Evolutionary conservation across 1,139 yeast genomes (phyloP).

Genomic region (Sugiyamaella sp.): DNA sequence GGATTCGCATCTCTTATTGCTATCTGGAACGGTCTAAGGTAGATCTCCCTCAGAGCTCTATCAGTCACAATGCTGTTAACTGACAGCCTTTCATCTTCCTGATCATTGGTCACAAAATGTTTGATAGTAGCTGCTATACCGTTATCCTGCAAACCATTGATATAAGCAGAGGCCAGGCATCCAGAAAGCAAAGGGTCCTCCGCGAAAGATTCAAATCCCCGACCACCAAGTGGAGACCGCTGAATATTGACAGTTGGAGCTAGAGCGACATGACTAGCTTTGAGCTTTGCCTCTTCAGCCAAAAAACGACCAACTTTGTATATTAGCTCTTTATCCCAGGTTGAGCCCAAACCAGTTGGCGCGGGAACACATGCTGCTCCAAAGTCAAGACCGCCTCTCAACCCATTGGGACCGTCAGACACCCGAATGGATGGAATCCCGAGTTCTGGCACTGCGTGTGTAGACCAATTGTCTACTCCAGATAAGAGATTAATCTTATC

Average conservation of each 20-base stretch:
- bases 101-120: constrained; percentile 63
- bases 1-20: constrained; percentile 57
- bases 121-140: constrained; percentile 60
- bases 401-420: constrained; percentile 60
- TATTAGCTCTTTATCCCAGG: constrained; percentile 50
- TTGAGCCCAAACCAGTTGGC: constrained; percentile 51
- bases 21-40: constrained; percentile 62
- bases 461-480: constrained; percentile 51
- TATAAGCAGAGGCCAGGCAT: constrained; percentile 50
- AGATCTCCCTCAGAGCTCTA: constrained; percentile 63
- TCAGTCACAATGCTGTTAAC: constrained; percentile 55
- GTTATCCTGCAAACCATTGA: constrained; percentile 57
- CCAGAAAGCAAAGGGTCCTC: constrained; percentile 67
- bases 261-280: constrained; percentile 53
- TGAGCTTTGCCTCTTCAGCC: constrained; percentile 54
- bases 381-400: constrained; percentile 54
- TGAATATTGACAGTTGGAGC: constrained; percentile 62
- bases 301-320: constrained; percentile 51
- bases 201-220: constrained; percentile 63
- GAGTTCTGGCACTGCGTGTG: constrained; percentile 52
- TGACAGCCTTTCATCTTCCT: constrained; percentile 57
- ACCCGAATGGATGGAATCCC: constrained; percentile 46
- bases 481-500: constrained; percentile 49
- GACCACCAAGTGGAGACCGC: constrained; percentile 62
- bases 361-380: constrained; percentile 56